Base-by-base conservation (phyloP, 2,329 filamentous ascomycete species). In the Calonectria montana region DNA sequence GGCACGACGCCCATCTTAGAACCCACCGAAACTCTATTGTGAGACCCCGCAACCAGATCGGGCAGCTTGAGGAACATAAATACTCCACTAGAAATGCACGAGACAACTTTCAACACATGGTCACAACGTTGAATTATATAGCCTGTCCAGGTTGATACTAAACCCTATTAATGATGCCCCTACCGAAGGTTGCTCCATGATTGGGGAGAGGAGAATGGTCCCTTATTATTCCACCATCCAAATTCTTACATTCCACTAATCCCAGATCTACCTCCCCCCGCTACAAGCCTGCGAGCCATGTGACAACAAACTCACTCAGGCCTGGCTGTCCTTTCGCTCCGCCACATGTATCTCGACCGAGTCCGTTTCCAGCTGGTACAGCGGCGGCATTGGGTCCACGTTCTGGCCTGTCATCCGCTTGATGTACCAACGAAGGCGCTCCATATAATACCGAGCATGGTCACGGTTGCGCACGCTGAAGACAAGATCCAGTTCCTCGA, bases 401-500 rank as follows among this genome's bases (percentile, higher is more conserved):
- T 67, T 25, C 13, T 57, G 57, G 3, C 71, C 64, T 13, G 65
- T 43, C 10, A 73, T 62, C 5, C 70, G 62, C 61, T 59, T 35
- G 23, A 63, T 25, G 45, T 71, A 74, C 74, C 71, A 75, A 7
- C 23, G 48, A 18, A 78, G 39, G 23, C 70, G 74, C 39, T 74
- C 57, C 4, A 53, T 35, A 13, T 87, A 85, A 78, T 87, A 84
- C 25, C 61, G 67, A 37, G 82, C 82, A 68, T 87, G 86, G 59
- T 83, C 85, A 65, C 80, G 77, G 70, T 81, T 83, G 21, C 83
- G 82, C 15, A 87, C 83, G 8, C 82, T 82, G 57, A 88, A 88
- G 64, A 88, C 84, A 45, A 85, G 84, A 77, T 88, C 86, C 43
- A 88, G 83, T 62, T 88, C 86, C 75, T 88, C 87, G 4, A 88